Evolutionary conservation across 2,329 filamentous ascomycete species (phyloP).

Genomic region (Epicoccum sorghinum): DNA sequence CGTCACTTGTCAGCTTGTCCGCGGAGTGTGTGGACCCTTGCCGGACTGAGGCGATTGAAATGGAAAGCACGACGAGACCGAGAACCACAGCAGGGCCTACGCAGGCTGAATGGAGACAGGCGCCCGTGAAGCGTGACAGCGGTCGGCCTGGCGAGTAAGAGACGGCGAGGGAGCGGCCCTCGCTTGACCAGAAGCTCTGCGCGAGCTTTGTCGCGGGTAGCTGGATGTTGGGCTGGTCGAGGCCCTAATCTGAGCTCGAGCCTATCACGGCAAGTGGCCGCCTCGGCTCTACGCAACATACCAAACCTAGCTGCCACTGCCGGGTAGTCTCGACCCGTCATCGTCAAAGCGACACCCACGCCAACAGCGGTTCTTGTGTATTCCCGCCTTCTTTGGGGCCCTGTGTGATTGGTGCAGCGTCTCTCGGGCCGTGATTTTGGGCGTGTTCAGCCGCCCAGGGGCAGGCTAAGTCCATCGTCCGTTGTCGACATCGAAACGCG

Average conservation of each 20-base stretch:
- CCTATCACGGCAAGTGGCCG: slow-evolving; percentile 11
- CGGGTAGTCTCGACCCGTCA: slow-evolving; percentile 16
- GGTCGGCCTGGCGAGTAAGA: not conserved
- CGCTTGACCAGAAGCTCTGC: not conserved
- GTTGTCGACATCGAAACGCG: slow-evolving; percentile 3
- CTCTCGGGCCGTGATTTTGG: slow-evolving; percentile 9
- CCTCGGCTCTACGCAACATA: slow-evolving; percentile 3
- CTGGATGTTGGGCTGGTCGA: slow-evolving; percentile 1
- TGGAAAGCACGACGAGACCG: not conserved
- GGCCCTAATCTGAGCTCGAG: slow-evolving; percentile 19
- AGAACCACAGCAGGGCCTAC: not conserved
- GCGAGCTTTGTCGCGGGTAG: not conserved
- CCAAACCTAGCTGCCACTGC: slow-evolving; percentile 4
- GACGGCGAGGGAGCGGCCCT: slow-evolving; percentile 3
- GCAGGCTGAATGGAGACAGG: slow-evolving; percentile 6
- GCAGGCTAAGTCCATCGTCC: not conserved
- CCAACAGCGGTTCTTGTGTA: slow-evolving; percentile 14
- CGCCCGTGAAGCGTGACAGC: slow-evolving; percentile 4
- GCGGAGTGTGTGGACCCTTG: not conserved
- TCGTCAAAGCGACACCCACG: slow-evolving; percentile 15
- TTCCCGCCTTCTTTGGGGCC: slow-evolving; percentile 8
- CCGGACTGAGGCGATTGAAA: not conserved
- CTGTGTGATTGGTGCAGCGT: slow-evolving; percentile 22
- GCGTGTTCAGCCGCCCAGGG: slow-evolving; percentile 5
- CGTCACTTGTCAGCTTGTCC: not conserved